Base-by-base conservation (phyloP, 1,284 basidiomycete genomes). In the Stygiomarasmius scandens region DNA sequence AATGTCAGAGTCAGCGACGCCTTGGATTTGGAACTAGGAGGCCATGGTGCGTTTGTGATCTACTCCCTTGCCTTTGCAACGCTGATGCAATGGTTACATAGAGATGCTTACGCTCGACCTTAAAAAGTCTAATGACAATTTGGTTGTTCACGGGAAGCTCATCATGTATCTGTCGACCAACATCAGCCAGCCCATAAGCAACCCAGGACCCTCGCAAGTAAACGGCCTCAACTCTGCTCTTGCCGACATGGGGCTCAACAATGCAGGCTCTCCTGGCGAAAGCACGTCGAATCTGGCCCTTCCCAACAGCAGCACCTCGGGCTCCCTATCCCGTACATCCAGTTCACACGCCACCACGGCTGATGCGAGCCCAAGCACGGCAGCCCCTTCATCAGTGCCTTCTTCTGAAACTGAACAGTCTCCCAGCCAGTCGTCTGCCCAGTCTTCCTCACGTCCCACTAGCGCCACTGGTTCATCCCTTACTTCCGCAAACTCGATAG, bases 111-210 rank as follows among this genome's bases (percentile, higher is more conserved):
- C 93, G 1, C 73, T 93, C 59, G 93, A 96, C 70, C 78, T 96
- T 65, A 93, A 94, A 77, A 92, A 92, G 73, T 94, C 92, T 10
- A 93, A 92, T 62, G 93, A 95, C 70, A 91, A 92, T 68, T 84
- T 94, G 36, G 86, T 91, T 52, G 93, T 95, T 9, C 92, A 95
- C 67, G 93, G 93, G 60, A 95, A 95, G 75, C 83, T 96, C 64
- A 93, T 96, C 69, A 84, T 95, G 63, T 93, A 94, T 71, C 80
- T 95, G 45, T 92, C 91, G n/a, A 95, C 93, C 48, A 92, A 93
- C 66, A 81, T 89, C 61, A 77, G 76, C 56, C 84, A 87, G 57
- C 90, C 92, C 27, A 90, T 92, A 65, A 77, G 81, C 62, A 92
- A 91, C 69, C 86, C 89, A 27, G 89, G 87, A 1, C 88, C 89